A percentile compares a stretch with the other conserved stretches of the same genome.
Conservation (phyloP, 441 rosid species). For the Mallotus japonicus region DNA sequence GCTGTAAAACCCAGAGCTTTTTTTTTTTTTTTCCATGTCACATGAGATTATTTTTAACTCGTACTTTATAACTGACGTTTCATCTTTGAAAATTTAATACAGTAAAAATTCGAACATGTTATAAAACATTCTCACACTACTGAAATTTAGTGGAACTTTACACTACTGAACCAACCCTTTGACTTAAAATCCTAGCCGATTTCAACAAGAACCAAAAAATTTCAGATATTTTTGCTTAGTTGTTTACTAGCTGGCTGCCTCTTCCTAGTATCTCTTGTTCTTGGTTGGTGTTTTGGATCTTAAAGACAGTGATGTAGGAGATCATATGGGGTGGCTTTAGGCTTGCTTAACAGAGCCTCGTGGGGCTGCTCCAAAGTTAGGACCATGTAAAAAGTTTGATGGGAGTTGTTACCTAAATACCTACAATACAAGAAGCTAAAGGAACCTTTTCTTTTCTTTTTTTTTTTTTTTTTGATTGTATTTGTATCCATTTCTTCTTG, state of each 20-base stretch:
- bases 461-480: not conserved
- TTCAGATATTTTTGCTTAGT: conserved; percentile 33
- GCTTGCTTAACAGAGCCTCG: conserved; percentile 27
- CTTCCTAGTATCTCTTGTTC: conserved; percentile 11
- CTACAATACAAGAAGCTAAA: too few relatives aligned
- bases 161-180: too few relatives aligned
- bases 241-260: conserved; percentile 48
- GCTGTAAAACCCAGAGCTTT: too few relatives aligned
- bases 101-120: too few relatives aligned
- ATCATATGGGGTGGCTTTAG: conserved; percentile 41
- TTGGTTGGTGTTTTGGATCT: conserved; percentile 27
- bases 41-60: too few relatives aligned
- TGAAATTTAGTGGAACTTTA: not conserved
- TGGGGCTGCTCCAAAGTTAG: conserved; percentile 17
- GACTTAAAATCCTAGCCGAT: too few relatives aligned
- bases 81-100: too few relatives aligned
- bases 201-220: not conserved
- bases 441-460: not conserved
- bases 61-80: too few relatives aligned
- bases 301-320: conserved; percentile 23
- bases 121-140: too few relatives aligned
- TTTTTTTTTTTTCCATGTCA: too few relatives aligned
- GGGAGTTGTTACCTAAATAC: too few relatives aligned
- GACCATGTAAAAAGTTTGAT: not conserved
- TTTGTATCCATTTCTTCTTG: not conserved